phyloP scores from a whole-genome alignment of 2,329 filamentous ascomycete genomes.

The Tolypocladium tropicale region DNA sequence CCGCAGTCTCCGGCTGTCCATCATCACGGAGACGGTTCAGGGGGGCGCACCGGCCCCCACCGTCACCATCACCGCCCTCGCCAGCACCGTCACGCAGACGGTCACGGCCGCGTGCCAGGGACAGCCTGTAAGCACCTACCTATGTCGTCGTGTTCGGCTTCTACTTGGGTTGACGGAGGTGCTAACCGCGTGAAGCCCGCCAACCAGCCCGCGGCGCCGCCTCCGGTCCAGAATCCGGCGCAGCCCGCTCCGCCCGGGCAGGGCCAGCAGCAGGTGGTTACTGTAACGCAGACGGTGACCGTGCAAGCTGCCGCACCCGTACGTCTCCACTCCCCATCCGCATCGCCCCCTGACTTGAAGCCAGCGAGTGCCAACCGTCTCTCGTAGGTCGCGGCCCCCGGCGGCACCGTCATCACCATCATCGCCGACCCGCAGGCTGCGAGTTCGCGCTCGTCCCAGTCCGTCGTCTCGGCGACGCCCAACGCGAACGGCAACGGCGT shows the following conservation, averaged over 20 bases:
- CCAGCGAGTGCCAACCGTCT: not conserved
- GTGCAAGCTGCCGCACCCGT: not conserved
- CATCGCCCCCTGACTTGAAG: not conserved
- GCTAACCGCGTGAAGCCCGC: not conserved
- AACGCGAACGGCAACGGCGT: slow-evolving; percentile 13
- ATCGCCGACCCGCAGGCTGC: not conserved
- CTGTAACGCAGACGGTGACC: not conserved
- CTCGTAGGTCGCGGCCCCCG: not conserved
- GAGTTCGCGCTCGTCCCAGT: not conserved
- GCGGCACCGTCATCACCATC: not conserved
- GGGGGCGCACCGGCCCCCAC: slow-evolving; percentile 1
- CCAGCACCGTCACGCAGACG: slow-evolving; percentile 4
- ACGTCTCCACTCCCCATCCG: not conserved
- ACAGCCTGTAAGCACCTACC: not conserved
- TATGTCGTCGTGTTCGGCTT: no score
- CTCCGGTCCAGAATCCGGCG: not conserved
- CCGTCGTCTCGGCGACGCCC: not conserved
- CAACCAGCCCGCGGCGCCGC: not conserved
- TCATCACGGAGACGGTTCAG: slow-evolving; percentile 7
- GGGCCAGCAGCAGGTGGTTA: not conserved
- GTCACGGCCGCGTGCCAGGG: slow-evolving; percentile 2
- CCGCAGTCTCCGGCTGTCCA: slow-evolving; percentile 1
- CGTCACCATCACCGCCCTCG: slow-evolving; percentile 7
- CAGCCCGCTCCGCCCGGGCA: not conserved
- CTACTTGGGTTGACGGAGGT: not conserved